Evolutionary conservation across 1,284 basidiomycete species (phyloP), one percentile per base, ranked within the genome.

Genomic region (Veloporphyrellus conicus): DNA sequence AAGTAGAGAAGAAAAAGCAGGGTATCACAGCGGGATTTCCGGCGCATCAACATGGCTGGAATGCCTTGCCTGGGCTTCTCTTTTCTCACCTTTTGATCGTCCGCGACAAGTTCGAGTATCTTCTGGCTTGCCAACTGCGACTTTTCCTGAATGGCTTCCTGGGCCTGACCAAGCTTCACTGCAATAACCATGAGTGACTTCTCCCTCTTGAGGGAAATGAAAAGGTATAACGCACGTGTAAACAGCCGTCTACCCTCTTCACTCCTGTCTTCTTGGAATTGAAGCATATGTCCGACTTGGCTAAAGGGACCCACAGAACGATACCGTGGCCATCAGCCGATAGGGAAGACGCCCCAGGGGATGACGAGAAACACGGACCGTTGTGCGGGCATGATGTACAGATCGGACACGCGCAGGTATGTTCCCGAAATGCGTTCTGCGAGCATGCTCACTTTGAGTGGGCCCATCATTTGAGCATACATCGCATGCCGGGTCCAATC

Each of bases 371-470:
- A 47, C 33, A 4, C 53, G 1, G 5, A 57, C 57, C 55, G 52
- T 57, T 57, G 54, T 2, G 56, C 54, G 23, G 52, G 51, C 48
- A 57, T 57, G 28, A 57, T 59, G n/a, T 54, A 57, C 36, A 48
- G 20, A 28, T 59, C 45, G 5, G 58, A 58, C 33, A 58, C 56
- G 1, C 44, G 55, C 38, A 57, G 3, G 31, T 57, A 57, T 6
- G 55, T 57, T 9, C 5, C 19, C 7, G 55, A 60, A 19, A 57
- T 57, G 6, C 55, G 47, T 22, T 57, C 52, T 1, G 57, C 47
- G 12, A 59, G 57, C 48, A 59, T 57, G 46, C 50, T 57, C 37
- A 59, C 57, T 47, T 50, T 59, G 33, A 59, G 57, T 5, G 55
- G 55, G 15, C 48, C 45, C 51, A 59, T 57, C 57, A 57, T 57